Base-by-base conservation (phyloP, 2,329 filamentous ascomycete species). In the Fusarium floridanum region DNA sequence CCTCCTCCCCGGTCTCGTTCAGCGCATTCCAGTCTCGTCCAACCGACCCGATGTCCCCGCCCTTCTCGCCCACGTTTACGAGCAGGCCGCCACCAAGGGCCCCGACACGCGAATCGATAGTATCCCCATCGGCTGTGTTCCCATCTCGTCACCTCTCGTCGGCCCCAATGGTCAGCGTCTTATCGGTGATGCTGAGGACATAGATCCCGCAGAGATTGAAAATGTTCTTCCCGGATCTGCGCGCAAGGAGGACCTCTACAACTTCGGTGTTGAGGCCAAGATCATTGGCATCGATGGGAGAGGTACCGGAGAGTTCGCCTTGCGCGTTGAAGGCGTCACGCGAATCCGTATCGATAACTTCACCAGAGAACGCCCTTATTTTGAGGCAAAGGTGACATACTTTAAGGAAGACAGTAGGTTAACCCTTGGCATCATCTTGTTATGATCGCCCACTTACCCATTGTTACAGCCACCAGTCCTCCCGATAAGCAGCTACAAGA, bases 11-110 rank as follows among this genome's bases (percentile, higher is more conserved):
- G 95, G 95, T 72, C 91, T 95, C 66, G 91, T 95, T 61, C 90
- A 97, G 77, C 93, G 95, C 77, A 93, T 98, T 75, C 91, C 94
- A 64, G 92, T 98, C 62, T 91, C 92, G 45, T 92, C 88, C 41
- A 88, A 92, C 82, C 94, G 96, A 61, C 91, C 94, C 76, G 97
- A 98, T 83, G 93, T 98, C 76, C 93, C 95, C 63, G 94, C 96
- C 61, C 90, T 98, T 53, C 91, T 99, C 67, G 94, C 95, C 22
- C 92, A 93, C 77, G 90, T 98, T 70, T 96, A 97, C 84, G 93
- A 93, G 79, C 91, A 92, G 76, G 92, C 92, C 32, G 88, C 93
- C 37, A 89, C 90, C 45, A 92, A 91, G 78, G 90, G 92, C 75
- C 89, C 91, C 32, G 89, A 88, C 72, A 88, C 91, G 76, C 86